Evolutionary conservation across 139 green algal species (phyloP).

Genomic region (Chlorella sorokiniana): DNA sequence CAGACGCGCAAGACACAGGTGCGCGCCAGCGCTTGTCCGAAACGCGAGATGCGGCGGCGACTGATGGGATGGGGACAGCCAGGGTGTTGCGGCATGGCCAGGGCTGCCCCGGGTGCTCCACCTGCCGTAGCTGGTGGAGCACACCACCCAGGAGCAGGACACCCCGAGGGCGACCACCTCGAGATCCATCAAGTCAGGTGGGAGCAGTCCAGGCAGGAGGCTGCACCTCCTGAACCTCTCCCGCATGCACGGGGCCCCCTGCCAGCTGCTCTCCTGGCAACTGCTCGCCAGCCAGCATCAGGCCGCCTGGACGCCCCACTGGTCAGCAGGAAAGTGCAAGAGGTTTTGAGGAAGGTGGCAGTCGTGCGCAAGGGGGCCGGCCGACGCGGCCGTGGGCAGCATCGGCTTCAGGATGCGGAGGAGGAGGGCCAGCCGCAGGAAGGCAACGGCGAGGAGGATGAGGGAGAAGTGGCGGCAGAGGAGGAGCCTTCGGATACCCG

Average conservation of each 20-base stretch:
- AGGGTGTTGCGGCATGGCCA: no score
- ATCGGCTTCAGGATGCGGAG: not conserved
- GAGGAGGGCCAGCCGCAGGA: conserved; percentile 13
- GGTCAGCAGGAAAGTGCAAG: conserved; percentile 3
- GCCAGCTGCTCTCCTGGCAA: not conserved
- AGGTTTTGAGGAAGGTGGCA: conserved; percentile 29
- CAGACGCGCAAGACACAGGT: conserved; percentile 17
- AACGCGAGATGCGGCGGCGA: no score
- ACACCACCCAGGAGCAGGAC: conserved; percentile 22
- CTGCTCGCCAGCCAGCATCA: not conserved
- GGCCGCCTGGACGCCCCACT: not conserved
- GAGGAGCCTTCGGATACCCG: no score
- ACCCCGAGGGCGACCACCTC: not conserved
- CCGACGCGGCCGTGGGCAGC: not conserved
- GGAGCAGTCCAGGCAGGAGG: not conserved
- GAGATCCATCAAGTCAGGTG: conserved; percentile 29
- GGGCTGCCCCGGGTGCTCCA: not conserved
- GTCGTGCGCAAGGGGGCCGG: conserved; percentile 4
- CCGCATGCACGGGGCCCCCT: no score
- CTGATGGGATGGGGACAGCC: no score
- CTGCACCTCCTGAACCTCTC: not conserved
- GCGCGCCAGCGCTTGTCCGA: not conserved
- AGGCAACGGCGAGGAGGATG: not conserved
- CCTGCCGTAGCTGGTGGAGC: conserved; percentile 25
- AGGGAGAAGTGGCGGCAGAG: not conserved